Evolutionary conservation across 2,329 filamentous ascomycete genomes (phyloP).

Genomic region (Rutstroemia sydowiana): DNA sequence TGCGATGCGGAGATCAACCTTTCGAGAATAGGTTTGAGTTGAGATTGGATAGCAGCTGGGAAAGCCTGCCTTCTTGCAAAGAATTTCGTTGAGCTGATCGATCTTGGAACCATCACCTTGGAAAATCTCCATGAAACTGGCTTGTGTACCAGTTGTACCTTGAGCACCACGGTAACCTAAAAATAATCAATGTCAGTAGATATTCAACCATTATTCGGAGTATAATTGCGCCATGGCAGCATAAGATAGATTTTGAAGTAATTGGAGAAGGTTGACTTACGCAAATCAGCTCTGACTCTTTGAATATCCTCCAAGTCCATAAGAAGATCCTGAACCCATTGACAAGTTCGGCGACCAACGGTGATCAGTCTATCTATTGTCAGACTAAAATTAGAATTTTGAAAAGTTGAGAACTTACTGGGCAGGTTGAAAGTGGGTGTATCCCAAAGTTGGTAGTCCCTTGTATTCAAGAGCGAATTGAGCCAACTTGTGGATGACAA

Average conservation of each 20-base stretch:
- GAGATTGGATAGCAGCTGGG: conserved; percentile 40
- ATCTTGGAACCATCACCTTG: conserved; percentile 43
- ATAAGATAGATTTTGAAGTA: no score
- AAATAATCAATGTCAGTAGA: background rate
- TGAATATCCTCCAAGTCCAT: conserved; percentile 72
- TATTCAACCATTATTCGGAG: background rate
- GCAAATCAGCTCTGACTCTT: conserved; percentile 49
- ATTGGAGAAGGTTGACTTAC: background rate
- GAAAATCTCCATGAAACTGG: conserved; percentile 38
- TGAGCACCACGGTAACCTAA: conserved; percentile 58
- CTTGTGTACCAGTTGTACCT: conserved; percentile 43
- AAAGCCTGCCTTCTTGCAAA: conserved; percentile 51
- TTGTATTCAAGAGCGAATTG: conserved; percentile 69
- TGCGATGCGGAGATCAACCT: conserved; percentile 73
- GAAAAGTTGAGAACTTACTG: conserved; percentile 30
- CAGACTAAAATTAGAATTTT: background rate
- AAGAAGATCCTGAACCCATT: conserved; percentile 67
- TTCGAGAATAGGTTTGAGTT: conserved; percentile 67
- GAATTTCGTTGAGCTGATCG: conserved; percentile 46
- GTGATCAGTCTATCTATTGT: conserved; percentile 28
- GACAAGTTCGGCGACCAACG: conserved; percentile 40
- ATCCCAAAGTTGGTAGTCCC: conserved; percentile 63
- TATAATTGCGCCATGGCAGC: background rate
- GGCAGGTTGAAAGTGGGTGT: conserved; percentile 64
- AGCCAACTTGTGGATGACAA: conserved; percentile 66